Conservation (phyloP, 2,329 filamentous ascomycete species). For the Phialophora macrospora region DNA sequence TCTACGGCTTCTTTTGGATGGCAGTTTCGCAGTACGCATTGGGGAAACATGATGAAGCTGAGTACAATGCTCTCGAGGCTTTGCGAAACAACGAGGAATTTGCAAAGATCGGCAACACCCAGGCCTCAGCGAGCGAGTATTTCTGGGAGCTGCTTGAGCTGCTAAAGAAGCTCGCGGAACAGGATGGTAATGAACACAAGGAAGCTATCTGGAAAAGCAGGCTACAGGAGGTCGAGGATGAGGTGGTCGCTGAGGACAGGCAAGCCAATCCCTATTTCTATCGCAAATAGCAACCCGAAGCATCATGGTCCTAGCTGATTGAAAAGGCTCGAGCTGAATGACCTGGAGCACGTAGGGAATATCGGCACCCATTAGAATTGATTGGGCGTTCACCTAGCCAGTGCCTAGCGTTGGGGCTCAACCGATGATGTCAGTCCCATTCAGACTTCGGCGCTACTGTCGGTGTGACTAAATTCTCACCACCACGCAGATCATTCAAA, state of each 20-base stretch:
- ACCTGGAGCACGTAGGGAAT: too few species aligned
- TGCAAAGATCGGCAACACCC: neutral
- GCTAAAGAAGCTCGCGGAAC: neutral
- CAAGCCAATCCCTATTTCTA: slow-evolving; percentile 2
- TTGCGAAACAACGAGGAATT: neutral
- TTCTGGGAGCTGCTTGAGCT: slow-evolving; percentile 6
- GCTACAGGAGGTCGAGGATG: slow-evolving; percentile 5
- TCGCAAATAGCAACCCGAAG: neutral
- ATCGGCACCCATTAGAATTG: too few species aligned
- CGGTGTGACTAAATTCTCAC: neutral
- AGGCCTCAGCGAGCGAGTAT: slow-evolving; percentile 1
- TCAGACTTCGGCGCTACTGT: slow-evolving; percentile 1
- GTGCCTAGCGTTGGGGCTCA: too few species aligned
- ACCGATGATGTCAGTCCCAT: neutral
- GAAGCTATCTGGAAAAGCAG: neutral
- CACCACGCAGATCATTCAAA: neutral
- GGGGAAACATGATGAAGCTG: neutral
- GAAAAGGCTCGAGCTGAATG: too few species aligned
- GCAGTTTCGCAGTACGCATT: neutral
- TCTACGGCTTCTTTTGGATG: slow-evolving; percentile 5
- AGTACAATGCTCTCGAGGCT: neutral
- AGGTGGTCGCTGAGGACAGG: slow-evolving; percentile 1
- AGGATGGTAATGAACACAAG: neutral
- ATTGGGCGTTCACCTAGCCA: too few species aligned
- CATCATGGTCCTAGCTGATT: too few species aligned